Base-by-base conservation (phyloP, 768 basidiomycete genomes). In the Auricularia sp. region DNA sequence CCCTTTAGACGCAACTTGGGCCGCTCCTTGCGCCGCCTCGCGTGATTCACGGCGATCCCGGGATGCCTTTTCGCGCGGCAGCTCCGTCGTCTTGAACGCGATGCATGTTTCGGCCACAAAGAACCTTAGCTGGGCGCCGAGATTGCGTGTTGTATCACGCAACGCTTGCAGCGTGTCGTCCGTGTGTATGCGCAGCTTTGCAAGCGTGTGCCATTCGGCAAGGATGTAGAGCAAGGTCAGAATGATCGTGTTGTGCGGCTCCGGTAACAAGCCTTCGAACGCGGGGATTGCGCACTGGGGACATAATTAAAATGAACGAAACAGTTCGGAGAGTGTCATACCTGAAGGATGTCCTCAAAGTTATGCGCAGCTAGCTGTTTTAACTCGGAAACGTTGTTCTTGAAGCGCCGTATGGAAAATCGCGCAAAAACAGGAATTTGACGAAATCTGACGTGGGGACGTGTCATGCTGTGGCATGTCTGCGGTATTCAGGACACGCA, bases 191-290 rank as follows among this genome's bases (percentile, higher is more conserved):
- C 62, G 65, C 14, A 68, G 62, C 58, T 68, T 68, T 14, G 67
- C 66, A 1, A 68, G 42, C 3, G 3, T 37, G 21, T 68, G 67
- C 62, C 62, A 66, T 16, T 63, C 42, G 13, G 42, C 65, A 1
- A 75, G 64, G 11, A 64, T 58, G 66, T 75, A 81, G 1, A 64
- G 47, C 3, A 64, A 16, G 3, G 16, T 24, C 16, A 18, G 11
- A 3, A 67, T 21, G 4, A n/a, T 64, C 1, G 64, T 51, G 42
- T 78, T 66, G n/a, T 77, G 69, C 0, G 35, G 61, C 8, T 69
- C 65, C 2, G 70, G 71, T 0, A 80, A 67, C 0, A 82, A 71
- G 1, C 74, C 78, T 3, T 81, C 76, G 35, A 80, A 78, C 0
- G 71, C 76, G 0, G 79, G 78, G 1, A 64, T 45, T 2, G 51